A percentile compares a stretch with the other conserved stretches of the same genome.
Conservation (phyloP, 371 early-diverging fungal species). For the Mortierella sp. region DNA sequence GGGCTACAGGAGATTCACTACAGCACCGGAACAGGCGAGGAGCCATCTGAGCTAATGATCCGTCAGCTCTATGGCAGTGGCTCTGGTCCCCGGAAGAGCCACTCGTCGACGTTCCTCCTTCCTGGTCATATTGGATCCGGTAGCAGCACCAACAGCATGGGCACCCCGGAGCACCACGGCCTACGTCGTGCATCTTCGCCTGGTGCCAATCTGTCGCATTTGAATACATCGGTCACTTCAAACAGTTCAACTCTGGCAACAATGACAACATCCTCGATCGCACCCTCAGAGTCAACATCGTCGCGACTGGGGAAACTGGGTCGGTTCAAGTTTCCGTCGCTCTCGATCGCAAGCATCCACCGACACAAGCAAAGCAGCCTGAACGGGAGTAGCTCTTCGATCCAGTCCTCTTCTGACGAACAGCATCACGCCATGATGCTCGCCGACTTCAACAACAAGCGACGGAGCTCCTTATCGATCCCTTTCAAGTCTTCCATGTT, state of each 20-base stretch:
- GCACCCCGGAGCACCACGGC: neutral
- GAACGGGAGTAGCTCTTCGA: neutral
- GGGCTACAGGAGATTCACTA: slow-evolving; percentile 26
- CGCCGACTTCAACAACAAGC: slow-evolving; percentile 8
- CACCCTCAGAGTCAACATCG: neutral
- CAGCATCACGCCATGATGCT: slow-evolving; percentile 9
- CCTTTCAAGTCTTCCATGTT: slow-evolving; percentile 1
- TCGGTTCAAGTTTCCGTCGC: slow-evolving; percentile 45
- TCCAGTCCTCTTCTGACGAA: neutral
- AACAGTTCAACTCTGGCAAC: neutral
- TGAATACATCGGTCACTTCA: slow-evolving; percentile 12
- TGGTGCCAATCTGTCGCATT: neutral
- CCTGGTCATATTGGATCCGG: neutral
- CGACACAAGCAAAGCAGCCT: slow-evolving; percentile 12
- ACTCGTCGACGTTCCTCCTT: slow-evolving; percentile 1
- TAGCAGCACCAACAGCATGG: neutral
- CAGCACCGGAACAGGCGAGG: slow-evolving; percentile 6
- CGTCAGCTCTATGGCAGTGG: slow-evolving; percentile 6
- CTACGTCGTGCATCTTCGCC: neutral
- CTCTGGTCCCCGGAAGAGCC: neutral
- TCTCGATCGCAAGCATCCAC: slow-evolving; percentile 39
- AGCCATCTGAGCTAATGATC: neutral
- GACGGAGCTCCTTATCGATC: neutral
- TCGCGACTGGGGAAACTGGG: slow-evolving; percentile 29
- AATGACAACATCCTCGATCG: neutral